phyloP scores from a whole-genome alignment of 2,329 filamentous ascomycete genomes.

The Fusarium poae region DNA sequence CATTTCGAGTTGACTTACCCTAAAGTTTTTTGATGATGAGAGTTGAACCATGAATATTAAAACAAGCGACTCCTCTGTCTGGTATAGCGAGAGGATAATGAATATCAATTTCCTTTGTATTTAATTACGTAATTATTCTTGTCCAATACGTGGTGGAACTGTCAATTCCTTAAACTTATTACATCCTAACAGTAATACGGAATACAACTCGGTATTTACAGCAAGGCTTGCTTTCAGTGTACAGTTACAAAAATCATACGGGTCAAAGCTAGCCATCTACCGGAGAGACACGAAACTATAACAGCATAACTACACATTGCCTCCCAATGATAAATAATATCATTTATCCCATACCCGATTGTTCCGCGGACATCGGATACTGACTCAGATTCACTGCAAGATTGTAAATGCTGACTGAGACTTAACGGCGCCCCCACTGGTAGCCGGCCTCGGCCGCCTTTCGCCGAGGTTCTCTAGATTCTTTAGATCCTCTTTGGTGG shows the following conservation, averaged over 20 bases:
- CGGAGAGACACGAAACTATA: neutral
- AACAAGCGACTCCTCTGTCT: neutral
- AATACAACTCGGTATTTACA: no score
- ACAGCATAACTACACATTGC: no score
- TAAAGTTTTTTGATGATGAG: neutral
- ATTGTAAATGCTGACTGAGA: slow-evolving; percentile 44
- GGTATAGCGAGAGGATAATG: no score
- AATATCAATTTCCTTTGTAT: fast-evolving
- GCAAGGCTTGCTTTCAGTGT: no score
- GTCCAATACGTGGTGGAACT: neutral
- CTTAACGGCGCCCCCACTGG: slow-evolving; percentile 31
- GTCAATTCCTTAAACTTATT: neutral
- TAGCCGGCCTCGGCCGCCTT: slow-evolving; percentile 38
- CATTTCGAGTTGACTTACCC: slow-evolving; percentile 3
- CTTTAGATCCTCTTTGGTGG: neutral
- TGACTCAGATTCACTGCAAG: slow-evolving; percentile 33
- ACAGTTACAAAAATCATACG: neutral
- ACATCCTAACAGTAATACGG: neutral
- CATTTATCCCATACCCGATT: slow-evolving; percentile 17
- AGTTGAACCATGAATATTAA: neutral
- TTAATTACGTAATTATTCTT: neutral
- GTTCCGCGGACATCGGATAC: slow-evolving; percentile 22
- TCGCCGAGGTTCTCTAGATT: slow-evolving; percentile 42
- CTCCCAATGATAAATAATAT: neutral
- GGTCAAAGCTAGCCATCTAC: no score